Base-by-base conservation (phyloP, 441 rosid species). In the Pelargonium myrrhifolium region DNA sequence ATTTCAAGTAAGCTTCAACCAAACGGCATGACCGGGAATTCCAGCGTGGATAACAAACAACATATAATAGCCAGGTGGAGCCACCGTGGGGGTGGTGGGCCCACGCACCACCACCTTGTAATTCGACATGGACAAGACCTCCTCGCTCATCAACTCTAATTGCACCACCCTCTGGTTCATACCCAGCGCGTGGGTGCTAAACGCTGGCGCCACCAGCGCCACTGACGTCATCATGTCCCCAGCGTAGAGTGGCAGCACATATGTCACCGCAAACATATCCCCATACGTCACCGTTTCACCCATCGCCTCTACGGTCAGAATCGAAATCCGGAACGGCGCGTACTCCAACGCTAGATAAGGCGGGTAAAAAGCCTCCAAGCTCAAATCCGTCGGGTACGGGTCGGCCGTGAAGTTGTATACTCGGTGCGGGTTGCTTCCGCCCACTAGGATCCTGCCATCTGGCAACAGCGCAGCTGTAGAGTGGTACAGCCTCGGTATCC, bases 21-120 rank as follows among this genome's bases (percentile, higher is more conserved):
- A 93, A 66, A 84, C 74, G 18, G 83, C 89, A 0, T 31, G 74
- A 75, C 98, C 83, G 9, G 98, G 96, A 65, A 89, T 77, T 7
- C 83, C 85, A 26, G 69, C 76, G 69, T 88, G 88, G 63, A 93
- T 84, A 26, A 93, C 80, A 26, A 85, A 90, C 79, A 89, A 26
- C 93, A 93, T 81, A 65, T 90, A 93, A 77, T 83, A 86, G 53
- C 96, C 97, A 40, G 89, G 87, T 0, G 97, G 96, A 0, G 92
- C 93, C 75, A 87, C 86, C 15, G 77, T 81, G 6, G 71, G 68
- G n/a, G 69, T 68, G 0, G 67, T 69, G 0, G 98, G 97, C 3
- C 81, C 90, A 0, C 69, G 70, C 65, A 82, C 89, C 18, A 58
- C 77, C 47, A 80, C 78, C 72, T 83, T 83, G 14, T 83, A 83